Base-by-base conservation (phyloP, 768 basidiomycete species). In the Auricularia heimuer region DNA sequence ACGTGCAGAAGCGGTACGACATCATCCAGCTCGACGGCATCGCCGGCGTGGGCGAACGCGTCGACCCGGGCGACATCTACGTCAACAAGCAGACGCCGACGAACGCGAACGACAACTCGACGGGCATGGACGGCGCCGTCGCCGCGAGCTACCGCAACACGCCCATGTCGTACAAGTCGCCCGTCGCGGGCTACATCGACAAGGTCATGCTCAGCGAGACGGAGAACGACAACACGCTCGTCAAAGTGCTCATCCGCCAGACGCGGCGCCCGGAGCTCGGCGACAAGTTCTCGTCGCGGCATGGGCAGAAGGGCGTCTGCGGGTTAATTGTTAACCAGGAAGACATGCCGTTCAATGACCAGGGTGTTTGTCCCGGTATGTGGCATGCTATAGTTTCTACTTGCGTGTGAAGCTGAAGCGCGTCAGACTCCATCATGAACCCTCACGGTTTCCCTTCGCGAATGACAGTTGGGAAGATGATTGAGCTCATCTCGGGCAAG, bases 381-480 rank as follows among this genome's bases (percentile, higher is more conserved):
- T 74, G 54, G 65, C 44, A 62, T 66, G 12, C 14, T 63, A 51
- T 36, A 1, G 62, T 54, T 51, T 34, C 60, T 42, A 61, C 56
- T 36, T 61, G 42, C 35, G n/a, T 18, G 8, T 29, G 29, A 29
- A 33, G 33, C 67, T 60, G 33, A 61, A 16, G 35, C n/a, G 60
- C 64, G 66, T 61, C 75, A 89, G 96, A 99, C 76, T 93, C 95
- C 18, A 97, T 99, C 78, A 98, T 99, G 96, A 99, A 99, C 74
- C 97, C 97, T 3, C 97, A 99, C 76, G 97, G 97, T 72, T 98
- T 99, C 82, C 97, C 97, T 3, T 96, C 93, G 65, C 91, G 96
- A 64, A 98, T 95, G 94, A 99, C 97, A 33, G 97, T 99, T 35
- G 97, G 97, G 61, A 99, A 99, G 80, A 99, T 99, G 97, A 97